These are phyloP conservation scores for Orbilia blumenaviensis DNA, from an alignment of 2,329 filamentous ascomycete species.

Conservation along the genomic window DNA sequence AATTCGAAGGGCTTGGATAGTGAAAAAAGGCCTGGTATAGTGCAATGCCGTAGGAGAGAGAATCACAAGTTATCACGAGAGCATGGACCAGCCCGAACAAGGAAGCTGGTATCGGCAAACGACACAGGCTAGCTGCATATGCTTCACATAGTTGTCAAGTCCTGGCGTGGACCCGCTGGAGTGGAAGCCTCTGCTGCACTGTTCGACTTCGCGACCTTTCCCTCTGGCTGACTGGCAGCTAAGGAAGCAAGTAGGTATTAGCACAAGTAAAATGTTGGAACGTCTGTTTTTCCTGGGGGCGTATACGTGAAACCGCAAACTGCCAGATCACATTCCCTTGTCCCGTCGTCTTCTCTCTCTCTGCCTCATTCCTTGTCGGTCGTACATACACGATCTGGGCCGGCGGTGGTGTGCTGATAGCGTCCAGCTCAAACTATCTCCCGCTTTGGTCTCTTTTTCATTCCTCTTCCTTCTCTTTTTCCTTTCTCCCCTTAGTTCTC, in stretches of 20 bases:
- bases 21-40: not conserved
- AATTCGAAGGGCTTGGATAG: too few relatives aligned
- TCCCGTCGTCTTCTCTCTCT: not conserved
- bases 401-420: not conserved
- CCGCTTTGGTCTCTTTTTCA: not conserved
- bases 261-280: not conserved
- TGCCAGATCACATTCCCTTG: conserved; percentile 51
- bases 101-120: conserved; percentile 36
- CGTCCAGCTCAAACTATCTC: not conserved
- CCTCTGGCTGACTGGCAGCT: not conserved
- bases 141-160: conserved; percentile 33
- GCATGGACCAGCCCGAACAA: conserved; percentile 29
- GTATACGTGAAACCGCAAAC: conserved; percentile 44
- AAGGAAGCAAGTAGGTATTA: not conserved
- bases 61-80: not conserved
- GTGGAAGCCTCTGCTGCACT: not conserved
- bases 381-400: conserved; percentile 28
- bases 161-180: not conserved
- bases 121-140: conserved; percentile 9
- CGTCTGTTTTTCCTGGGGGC: too few relatives aligned
- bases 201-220: not conserved
- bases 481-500: not conserved
- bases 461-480: not conserved
- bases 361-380: conserved; percentile 6
- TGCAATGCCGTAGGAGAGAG: not conserved